Evolutionary conservation across 768 basidiomycete species (phyloP).

Genomic region (Coprinellus micaceus): DNA sequence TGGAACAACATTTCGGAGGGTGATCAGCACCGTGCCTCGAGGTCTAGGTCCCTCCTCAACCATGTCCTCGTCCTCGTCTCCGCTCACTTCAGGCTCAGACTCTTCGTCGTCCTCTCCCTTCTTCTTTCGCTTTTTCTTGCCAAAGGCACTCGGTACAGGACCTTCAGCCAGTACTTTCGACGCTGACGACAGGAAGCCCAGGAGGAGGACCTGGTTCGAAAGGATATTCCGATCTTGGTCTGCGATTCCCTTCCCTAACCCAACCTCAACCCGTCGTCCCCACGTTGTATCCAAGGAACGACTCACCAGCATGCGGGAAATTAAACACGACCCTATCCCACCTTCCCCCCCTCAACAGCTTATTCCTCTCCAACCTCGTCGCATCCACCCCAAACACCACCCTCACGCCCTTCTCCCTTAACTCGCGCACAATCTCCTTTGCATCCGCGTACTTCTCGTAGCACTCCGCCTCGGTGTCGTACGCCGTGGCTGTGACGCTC

Average conservation of each 20-base stretch:
- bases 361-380: constrained; percentile 61
- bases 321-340: constrained; percentile 91
- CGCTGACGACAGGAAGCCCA: constrained; percentile 78
- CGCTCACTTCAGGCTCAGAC: constrained; percentile 24
- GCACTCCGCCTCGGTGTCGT: constrained; percentile 75
- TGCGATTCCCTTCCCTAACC: constrained; percentile 77
- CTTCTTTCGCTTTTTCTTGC: constrained; percentile 42
- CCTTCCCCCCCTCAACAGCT: constrained; percentile 52
- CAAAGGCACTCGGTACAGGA: constrained; percentile 41
- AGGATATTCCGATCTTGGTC: constrained; percentile 93
- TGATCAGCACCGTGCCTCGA: constrained; percentile 79
- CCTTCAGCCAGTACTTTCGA: constrained; percentile 58
- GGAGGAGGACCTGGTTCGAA: constrained; percentile 79
- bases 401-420: constrained; percentile 58
- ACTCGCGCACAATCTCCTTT: constrained; percentile 46
- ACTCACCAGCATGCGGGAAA: constrained; percentile 90
- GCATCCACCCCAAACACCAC: constrained; percentile 85
- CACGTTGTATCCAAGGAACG: too few species aligned
- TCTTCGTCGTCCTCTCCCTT: constrained; percentile 45
- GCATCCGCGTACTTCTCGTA: constrained; percentile 82
- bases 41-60: constrained; percentile 17
- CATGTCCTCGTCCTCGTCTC: constrained; percentile 11
- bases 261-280: not conserved
- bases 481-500: constrained; percentile 83
- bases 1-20: constrained; percentile 79